A percentile compares a stretch with the other conserved stretches of the same genome.
phyloP scores from a whole-genome alignment of 2,329 filamentous ascomycete species.

The Microthyrium microscopicum region DNA sequence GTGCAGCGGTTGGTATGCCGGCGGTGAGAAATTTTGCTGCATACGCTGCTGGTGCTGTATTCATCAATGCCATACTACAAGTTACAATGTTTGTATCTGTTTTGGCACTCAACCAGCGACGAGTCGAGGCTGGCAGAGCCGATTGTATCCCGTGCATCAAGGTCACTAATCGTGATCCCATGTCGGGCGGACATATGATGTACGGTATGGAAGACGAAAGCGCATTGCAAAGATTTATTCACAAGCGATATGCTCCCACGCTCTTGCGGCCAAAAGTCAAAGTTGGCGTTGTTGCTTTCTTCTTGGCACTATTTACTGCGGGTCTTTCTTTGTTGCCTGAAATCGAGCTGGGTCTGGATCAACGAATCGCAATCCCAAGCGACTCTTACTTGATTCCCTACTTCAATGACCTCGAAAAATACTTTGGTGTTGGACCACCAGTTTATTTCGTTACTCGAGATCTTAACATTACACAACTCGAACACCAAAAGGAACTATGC shows the following conservation, averaged over 20 bases:
- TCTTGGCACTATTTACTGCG: slow-evolving; percentile 74
- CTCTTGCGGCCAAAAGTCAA: slow-evolving; percentile 71
- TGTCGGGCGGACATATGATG: neutral
- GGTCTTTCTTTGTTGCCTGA: slow-evolving; percentile 71
- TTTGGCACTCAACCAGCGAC: slow-evolving; percentile 73
- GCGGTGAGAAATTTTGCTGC: slow-evolving; percentile 94
- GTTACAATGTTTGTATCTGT: slow-evolving; percentile 95
- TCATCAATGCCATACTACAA: slow-evolving; percentile 93
- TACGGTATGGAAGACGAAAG: slow-evolving; percentile 75
- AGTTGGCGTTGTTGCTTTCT: slow-evolving; percentile 56
- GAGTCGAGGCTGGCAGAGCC: slow-evolving; percentile 74
- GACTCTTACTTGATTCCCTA: slow-evolving; percentile 92
- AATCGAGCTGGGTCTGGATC: slow-evolving; percentile 76
- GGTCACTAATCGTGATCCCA: slow-evolving; percentile 49
- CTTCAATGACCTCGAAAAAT: slow-evolving; percentile 89
- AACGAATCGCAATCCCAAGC: slow-evolving; percentile 82
- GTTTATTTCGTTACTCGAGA: slow-evolving; percentile 88
- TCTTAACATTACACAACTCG: slow-evolving; percentile 59
- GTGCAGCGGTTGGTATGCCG: slow-evolving; percentile 91
- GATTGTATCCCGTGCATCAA: slow-evolving; percentile 87
- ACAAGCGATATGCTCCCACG: slow-evolving; percentile 70
- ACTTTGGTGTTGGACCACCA: slow-evolving; percentile 79
- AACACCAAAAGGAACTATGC: slow-evolving; percentile 72
- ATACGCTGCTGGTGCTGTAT: slow-evolving; percentile 87
- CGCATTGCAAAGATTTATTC: slow-evolving; percentile 69